Evolutionary conservation across 2,329 filamentous ascomycete species (phyloP), one percentile per base, ranked within the genome.

Genomic region (Clarireedia hainanense): DNA sequence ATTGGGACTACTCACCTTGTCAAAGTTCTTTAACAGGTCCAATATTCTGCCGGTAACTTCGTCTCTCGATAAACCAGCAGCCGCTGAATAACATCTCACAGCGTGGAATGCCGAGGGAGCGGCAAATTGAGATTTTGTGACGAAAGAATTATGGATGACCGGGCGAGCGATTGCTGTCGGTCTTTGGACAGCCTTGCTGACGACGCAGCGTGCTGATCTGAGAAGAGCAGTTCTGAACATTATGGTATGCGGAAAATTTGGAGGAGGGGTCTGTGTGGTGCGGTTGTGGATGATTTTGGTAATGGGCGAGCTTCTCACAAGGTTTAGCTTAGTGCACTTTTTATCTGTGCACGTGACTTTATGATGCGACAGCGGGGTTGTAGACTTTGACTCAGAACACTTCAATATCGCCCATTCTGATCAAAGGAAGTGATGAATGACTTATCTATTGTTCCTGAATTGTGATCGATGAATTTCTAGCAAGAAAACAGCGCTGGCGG

Each of bases 1-100:
- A 56, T 47, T 26, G 26, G 37, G 26, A 17, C 37, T 27, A 73
- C 78, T 65, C 73, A 91, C 89, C 88, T 99, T 99, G 79, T 99
- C 94, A 73, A 97, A 99, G 73, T 91, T 92, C 77, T 91, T 87
- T 74, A 99, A 75, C 69, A 99, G 79, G 74, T 90, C 88, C 73
- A 95, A 81, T 80, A 97, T 96, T 71, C 92, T 84, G 59, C 89
- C 89, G 77, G 95, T 86, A 57, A 96, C 88, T 77, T 96, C 90
- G 56, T 85, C 79, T 79, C 91, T 86, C 68, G 83, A 80, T 63
- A 97, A 82, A 64, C 86, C 85, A 62, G 85, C 83, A 58, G 81
- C 85, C 53, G 92, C 88, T 65, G 91, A 90, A 78, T 99, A 99
- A 78, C 84, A 88, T 75, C 94, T 81, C 69, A 88, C 79, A 65